These are phyloP conservation scores for Alternaria brassicicola DNA, from an alignment of 2,329 filamentous ascomycete genomes.

Conservation along the genomic window DNA sequence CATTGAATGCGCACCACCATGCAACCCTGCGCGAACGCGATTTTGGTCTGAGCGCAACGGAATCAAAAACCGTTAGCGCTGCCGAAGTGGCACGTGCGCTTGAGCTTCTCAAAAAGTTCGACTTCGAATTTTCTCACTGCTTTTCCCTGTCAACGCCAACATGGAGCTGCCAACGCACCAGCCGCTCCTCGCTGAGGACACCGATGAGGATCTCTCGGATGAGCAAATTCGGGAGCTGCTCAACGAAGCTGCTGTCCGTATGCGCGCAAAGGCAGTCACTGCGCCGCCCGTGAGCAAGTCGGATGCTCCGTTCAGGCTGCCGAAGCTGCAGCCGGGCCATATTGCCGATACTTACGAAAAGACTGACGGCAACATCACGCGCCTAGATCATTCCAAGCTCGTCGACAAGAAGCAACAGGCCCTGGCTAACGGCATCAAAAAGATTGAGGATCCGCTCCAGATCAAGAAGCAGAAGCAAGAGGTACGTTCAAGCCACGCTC, in stretches of 20 bases:
- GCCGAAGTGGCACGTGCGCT: constrained; percentile 32
- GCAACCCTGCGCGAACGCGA: neutral
- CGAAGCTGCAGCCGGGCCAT: constrained; percentile 56
- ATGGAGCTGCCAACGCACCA: constrained; percentile 49
- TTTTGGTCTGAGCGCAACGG: constrained; percentile 1
- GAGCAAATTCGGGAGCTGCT: constrained; percentile 69
- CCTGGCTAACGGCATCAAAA: constrained; percentile 56
- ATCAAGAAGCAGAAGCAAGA: constrained; percentile 55
- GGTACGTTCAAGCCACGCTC: constrained; percentile 51
- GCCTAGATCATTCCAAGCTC: constrained; percentile 59
- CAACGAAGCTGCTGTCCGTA: constrained; percentile 65
- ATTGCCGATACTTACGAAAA: constrained; percentile 62
- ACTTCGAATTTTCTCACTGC: constrained; percentile 28
- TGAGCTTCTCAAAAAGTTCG: constrained; percentile 32
- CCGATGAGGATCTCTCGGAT: constrained; percentile 62
- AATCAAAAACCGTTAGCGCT: constrained; percentile 8
- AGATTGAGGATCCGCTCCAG: constrained; percentile 60
- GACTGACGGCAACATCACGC: constrained; percentile 59
- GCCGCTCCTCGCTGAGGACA: constrained; percentile 39
- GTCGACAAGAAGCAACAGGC: constrained; percentile 56
- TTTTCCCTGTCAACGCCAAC: constrained; percentile 34
- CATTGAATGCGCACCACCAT: neutral
- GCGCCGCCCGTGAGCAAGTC: constrained; percentile 32
- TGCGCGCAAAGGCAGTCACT: constrained; percentile 53
- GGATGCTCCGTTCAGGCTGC: constrained; percentile 53